Base-by-base conservation (phyloP, 1,284 basidiomycete genomes). In the Melampsora occidentalis region DNA sequence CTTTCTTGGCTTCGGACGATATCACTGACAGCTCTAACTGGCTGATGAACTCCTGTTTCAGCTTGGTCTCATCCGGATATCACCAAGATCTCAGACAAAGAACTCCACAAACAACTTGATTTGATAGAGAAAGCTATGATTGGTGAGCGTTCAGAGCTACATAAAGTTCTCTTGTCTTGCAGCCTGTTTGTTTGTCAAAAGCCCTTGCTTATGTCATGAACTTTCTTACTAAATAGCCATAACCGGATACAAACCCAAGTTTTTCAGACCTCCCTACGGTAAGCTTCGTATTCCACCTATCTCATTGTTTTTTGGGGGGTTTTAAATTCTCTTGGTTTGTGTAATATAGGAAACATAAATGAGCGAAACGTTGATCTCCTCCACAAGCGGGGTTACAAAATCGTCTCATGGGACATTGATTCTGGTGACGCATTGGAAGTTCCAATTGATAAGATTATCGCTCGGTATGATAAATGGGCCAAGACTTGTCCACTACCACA, bases 261-360 rank as follows among this genome's bases (percentile, higher is more conserved):
- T 33, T 31, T 76, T 76, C 42, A 31, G 73, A 51, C 53, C 73
- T 20, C 73, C 73, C 28, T 76, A 69, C 63, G 73, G 73, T 69
- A 18, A 20, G 73, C 42, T 6, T 20, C 6, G 22, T 22, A 22
- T 22, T n/a, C 7, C 12, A 42, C 42, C 12, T 12, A 42, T 10
- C 12, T 42, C 53, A 2, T 22, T 59, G 18, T 59, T 59, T 20
- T 22, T 22, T 59, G 12, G 18, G 53, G 35, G 10, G 2, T 28
- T 14, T 59, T 2, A 28, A 59, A 6, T 57, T 57, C 7, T 59
- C 10, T 22, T 14, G 42, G 7, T 12, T 42, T 42, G 42, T 2
- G 25, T 57, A 57, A 22, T 57, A 1, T 22, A 57, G 53, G 53
- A n/a, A 12, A 57, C 57, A 33, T 39, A 22, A 62, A 59, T 25